Conservation (phyloP, 805 yeast genomes). For the Schizosaccharomyces osmophilus region DNA sequence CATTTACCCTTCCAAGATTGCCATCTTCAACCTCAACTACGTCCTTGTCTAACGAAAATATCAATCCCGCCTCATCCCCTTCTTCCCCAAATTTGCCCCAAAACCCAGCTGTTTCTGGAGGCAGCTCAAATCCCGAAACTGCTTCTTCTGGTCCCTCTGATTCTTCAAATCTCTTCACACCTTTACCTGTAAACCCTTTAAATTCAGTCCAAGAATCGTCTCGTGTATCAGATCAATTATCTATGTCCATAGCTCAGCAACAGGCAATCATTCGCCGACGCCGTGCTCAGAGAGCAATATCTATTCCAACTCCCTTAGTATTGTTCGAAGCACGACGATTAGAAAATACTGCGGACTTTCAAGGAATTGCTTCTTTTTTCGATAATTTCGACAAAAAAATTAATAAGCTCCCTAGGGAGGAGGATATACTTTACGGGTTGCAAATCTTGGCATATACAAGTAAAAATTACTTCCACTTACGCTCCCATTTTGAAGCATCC, state of each 20-base stretch:
- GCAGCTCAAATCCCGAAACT: background rate
- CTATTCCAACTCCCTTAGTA: background rate
- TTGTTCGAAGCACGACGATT: background rate
- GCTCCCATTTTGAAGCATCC: conserved; percentile 48
- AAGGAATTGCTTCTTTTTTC: background rate
- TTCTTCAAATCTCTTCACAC: background rate
- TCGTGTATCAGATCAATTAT: background rate
- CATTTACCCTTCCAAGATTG: background rate
- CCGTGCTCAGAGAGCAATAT: background rate
- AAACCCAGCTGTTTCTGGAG: background rate
- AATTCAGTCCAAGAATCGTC: background rate
- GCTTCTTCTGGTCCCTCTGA: background rate
- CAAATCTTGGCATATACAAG: conserved; percentile 83
- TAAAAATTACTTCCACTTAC: conserved; percentile 50
- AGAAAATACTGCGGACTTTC: background rate
- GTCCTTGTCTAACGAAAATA: background rate
- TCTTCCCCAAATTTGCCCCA: background rate
- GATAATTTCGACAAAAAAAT: background rate
- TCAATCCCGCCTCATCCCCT: background rate
- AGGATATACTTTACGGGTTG: conserved; percentile 80
- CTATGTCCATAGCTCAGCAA: background rate
- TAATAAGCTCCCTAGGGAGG: conserved; percentile 44
- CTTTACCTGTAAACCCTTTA: background rate
- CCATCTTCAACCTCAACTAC: background rate
- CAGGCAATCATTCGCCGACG: background rate